Percentiles rank a stretch among this genome's conserved stretches.
These are phyloP conservation scores for Fusarium citri DNA, from an alignment of 2,329 filamentous ascomycete species.

Conservation along the genomic window DNA sequence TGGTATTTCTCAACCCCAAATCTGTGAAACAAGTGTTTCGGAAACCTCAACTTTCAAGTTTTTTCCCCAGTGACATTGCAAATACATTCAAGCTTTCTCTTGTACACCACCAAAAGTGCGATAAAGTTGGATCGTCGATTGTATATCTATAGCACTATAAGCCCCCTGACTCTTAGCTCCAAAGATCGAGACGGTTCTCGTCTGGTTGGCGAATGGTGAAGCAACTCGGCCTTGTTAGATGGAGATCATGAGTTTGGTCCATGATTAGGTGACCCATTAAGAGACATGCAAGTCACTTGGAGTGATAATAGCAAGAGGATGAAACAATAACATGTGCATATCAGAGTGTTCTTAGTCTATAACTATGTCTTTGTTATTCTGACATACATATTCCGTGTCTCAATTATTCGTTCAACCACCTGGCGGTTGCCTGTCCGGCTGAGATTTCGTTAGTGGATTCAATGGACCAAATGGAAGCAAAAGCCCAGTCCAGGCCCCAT, in stretches of 20 bases:
- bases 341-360: background rate
- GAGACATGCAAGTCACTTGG: background rate
- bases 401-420: background rate
- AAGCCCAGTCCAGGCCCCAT: conserved; percentile 21
- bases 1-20: background rate
- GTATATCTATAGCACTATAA: conserved; percentile 10
- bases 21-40: conserved; percentile 17
- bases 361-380: background rate
- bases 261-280: background rate
- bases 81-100: conserved; percentile 11
- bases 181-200: conserved; percentile 24
- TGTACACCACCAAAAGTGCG: background rate
- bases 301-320: background rate
- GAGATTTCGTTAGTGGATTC: conserved; percentile 34
- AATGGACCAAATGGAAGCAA: background rate
- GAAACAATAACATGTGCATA: background rate
- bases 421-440: conserved; percentile 23
- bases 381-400: background rate
- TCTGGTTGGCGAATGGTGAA: conserved; percentile 32
- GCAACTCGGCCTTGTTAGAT: conserved; percentile 25
- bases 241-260: conserved; percentile 34
- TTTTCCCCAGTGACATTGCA: background rate
- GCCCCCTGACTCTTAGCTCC: conserved; percentile 22
- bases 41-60: background rate
- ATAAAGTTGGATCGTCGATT: conserved; percentile 25